These are phyloP conservation scores for Phytophthora hibernalis DNA, from an alignment of 352 stramenopile genomes.

Conservation along the genomic window DNA sequence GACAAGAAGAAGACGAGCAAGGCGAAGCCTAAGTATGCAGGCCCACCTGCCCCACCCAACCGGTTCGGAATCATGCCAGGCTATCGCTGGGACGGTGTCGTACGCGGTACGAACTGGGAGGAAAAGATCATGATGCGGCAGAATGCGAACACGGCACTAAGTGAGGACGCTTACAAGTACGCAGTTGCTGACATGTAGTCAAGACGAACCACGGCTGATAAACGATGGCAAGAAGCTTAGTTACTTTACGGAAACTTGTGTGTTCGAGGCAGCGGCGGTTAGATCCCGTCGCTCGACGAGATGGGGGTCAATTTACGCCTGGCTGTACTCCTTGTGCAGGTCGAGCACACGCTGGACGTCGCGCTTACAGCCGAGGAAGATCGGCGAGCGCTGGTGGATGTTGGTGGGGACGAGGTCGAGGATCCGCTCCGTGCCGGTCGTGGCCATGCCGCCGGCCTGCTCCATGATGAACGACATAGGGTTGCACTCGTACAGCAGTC, in stretches of 20 bases:
- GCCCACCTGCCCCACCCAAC: constrained; percentile 77
- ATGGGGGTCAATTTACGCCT: constrained; percentile 37
- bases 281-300: background rate
- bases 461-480: constrained; percentile 99
- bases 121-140: constrained; percentile 91
- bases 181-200: constrained; percentile 85
- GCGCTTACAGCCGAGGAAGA: constrained; percentile 96
- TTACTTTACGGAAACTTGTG: constrained; percentile 39
- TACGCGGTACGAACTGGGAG: constrained; percentile 97
- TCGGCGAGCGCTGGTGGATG: constrained; percentile 98
- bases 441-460: constrained; percentile 96
- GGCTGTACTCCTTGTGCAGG: constrained; percentile 68
- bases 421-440: constrained; percentile 94
- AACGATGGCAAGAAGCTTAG: constrained; percentile 17
- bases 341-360: constrained; percentile 86
- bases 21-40: constrained; percentile 70
- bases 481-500: constrained; percentile 99
- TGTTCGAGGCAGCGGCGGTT: background rate
- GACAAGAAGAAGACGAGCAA: constrained; percentile 39
- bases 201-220: background rate
- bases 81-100: constrained; percentile 99
- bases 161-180: constrained; percentile 83
- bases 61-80: constrained; percentile 94
- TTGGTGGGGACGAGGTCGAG: constrained; percentile 93
- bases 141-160: constrained; percentile 65